These are phyloP conservation scores for Trichoderma afroharzianum DNA, from an alignment of 2,329 filamentous ascomycete genomes.

Conservation along the genomic window DNA sequence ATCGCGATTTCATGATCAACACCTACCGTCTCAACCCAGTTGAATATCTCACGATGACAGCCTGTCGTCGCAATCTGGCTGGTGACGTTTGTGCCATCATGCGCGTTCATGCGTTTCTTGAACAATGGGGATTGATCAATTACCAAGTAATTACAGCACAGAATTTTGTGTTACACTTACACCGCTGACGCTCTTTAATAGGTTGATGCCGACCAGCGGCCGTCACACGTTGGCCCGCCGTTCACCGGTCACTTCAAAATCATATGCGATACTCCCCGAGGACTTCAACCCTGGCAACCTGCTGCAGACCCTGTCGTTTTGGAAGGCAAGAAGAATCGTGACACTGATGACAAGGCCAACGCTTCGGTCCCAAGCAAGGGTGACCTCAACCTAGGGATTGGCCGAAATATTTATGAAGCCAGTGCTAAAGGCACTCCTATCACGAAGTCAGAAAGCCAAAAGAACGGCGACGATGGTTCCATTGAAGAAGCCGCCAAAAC, in stretches of 20 bases:
- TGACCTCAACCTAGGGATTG: slow-evolving; percentile 87
- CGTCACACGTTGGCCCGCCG: slow-evolving; percentile 90
- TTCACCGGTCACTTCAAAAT: slow-evolving; percentile 98
- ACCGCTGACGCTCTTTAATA: slow-evolving; percentile 37
- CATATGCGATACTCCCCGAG: slow-evolving; percentile 90
- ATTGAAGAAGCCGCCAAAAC: slow-evolving; percentile 61
- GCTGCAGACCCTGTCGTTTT: slow-evolving; percentile 67
- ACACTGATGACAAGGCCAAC: slow-evolving; percentile 71
- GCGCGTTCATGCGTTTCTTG: slow-evolving; percentile 95
- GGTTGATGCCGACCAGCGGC: slow-evolving; percentile 94
- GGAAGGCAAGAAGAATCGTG: slow-evolving; percentile 56
- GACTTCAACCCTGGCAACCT: slow-evolving; percentile 92
- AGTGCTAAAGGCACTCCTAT: slow-evolving; percentile 75
- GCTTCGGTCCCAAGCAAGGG: slow-evolving; percentile 65
- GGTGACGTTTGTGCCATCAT: slow-evolving; percentile 99
- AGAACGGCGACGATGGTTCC: slow-evolving; percentile 70
- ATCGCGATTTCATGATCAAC: slow-evolving; percentile 99
- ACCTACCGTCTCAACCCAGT: slow-evolving; percentile 94
- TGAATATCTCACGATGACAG: slow-evolving; percentile 95
- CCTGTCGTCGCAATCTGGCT: slow-evolving; percentile 88
- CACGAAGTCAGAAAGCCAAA: slow-evolving; percentile 65
- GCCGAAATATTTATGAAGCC: slow-evolving; percentile 92
- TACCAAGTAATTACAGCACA: slow-evolving; percentile 71
- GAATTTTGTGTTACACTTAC: not conserved
- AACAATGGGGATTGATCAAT: slow-evolving; percentile 98